Evolutionary conservation across 2,329 filamentous ascomycete species (phyloP).

Genomic region (Dactylellina drechsleri): DNA sequence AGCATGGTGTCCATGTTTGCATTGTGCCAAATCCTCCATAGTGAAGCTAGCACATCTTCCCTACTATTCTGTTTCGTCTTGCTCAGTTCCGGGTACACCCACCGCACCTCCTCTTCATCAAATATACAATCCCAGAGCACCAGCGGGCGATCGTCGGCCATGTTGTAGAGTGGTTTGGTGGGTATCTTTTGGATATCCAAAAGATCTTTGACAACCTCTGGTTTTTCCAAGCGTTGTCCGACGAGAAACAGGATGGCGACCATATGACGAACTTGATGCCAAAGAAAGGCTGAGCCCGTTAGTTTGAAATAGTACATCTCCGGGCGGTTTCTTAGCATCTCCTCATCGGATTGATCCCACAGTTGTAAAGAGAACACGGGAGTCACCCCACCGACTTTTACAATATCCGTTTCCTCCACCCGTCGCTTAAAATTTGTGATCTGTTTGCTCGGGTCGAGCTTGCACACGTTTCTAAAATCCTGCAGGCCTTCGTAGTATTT

Average conservation of each 20-base stretch:
- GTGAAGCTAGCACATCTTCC: constrained; percentile 70
- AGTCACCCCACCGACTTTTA: constrained; percentile 72
- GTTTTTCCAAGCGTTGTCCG: constrained; percentile 84
- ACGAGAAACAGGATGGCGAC: constrained; percentile 91
- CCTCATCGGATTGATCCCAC: constrained; percentile 2
- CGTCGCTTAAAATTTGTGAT: constrained; percentile 82
- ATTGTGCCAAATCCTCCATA: constrained; percentile 86
- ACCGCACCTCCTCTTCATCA: constrained; percentile 72
- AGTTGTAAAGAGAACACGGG: constrained; percentile 65
- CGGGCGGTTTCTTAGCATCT: constrained; percentile 32
- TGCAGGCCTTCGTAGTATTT: constrained; percentile 82
- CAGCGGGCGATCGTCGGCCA: constrained; percentile 88
- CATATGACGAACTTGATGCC: constrained; percentile 98
- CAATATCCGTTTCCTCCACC: constrained; percentile 83
- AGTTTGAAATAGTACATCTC: constrained; percentile 87
- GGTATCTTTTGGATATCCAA: constrained; percentile 78
- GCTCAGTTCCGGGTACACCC: constrained; percentile 77
- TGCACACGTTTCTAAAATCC: constrained; percentile 98
- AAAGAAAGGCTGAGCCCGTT: constrained; percentile 90
- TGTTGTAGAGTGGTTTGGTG: constrained; percentile 83
- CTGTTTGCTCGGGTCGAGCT: constrained; percentile 88
- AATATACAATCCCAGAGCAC: constrained; percentile 98
- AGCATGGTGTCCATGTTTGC: constrained; percentile 91
- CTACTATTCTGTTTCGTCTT: constrained; percentile 71
- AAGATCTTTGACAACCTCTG: constrained; percentile 76